phyloP scores from a whole-genome alignment of 768 basidiomycete species.

The Boletellus ananas region DNA sequence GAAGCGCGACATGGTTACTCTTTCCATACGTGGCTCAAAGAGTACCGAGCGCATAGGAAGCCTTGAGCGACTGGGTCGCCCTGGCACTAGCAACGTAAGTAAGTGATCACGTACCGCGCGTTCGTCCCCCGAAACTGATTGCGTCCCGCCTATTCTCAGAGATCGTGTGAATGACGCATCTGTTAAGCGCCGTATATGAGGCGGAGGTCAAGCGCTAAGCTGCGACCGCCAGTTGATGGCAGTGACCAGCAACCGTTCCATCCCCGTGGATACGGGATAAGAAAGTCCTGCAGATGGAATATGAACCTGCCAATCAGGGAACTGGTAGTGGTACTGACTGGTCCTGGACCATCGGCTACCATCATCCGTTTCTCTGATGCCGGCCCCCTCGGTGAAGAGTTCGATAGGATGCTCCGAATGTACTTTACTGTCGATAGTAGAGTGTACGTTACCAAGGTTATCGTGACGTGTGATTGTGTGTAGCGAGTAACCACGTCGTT shows the following conservation, averaged over 20 bases:
- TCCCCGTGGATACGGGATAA: not conserved
- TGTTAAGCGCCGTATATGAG: not conserved
- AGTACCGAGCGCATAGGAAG: not conserved
- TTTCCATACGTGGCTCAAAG: not conserved
- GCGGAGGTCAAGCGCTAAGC: not conserved
- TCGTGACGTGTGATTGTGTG: not conserved
- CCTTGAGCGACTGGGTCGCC: not conserved
- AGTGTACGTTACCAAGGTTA: not conserved
- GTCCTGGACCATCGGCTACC: too few species aligned
- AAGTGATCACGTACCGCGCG: not conserved
- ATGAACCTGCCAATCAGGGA: too few species aligned
- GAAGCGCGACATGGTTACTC: not conserved
- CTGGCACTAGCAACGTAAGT: not conserved
- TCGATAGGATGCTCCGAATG: not conserved
- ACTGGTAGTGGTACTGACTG: too few species aligned
- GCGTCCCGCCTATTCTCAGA: not conserved
- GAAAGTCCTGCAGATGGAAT: not conserved
- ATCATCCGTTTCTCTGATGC: too few species aligned
- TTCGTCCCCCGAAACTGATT: not conserved
- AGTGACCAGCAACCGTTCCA: too few species aligned
- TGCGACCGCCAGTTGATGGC: not conserved
- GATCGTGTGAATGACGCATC: not conserved
- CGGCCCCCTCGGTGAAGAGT: slow-evolving; percentile 8
- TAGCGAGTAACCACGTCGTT: not conserved
- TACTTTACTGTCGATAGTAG: not conserved